Base-by-base conservation (phyloP, 768 basidiomycete genomes). In the Lepiota brunneoincarnata region DNA sequence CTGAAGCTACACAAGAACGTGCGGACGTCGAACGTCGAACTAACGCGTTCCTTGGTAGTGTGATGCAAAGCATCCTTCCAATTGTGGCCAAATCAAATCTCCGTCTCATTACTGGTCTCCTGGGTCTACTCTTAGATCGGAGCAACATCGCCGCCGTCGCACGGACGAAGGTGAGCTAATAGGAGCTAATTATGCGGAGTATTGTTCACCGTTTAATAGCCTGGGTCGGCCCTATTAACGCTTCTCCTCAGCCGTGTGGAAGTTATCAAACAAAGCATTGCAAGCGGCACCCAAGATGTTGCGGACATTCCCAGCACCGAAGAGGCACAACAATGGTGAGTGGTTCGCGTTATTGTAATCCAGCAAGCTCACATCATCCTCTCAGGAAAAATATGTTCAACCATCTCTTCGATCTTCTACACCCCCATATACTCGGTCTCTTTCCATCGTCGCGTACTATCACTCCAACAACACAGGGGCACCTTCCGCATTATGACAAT, bases 201-300 rank as follows among this genome's bases (percentile, higher is more conserved):
- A 37, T 56, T 60, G 34, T 62, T 53, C 17, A 57, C 40, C 36
- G 45, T 37, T 18, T 40, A 23, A 38, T 34, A 98, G 94, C 93
- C 97, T 51, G 97, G 95, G 34, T 75, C 98, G 23, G 91, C 93
- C 2, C 77, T 98, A 47, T 75, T 98, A 57, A 98, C 94, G 0
- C 76, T 95, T 41, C 87, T 98, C 68, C 75, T 98, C 50, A 93
- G 90, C 59, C 87, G 93, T 21, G 96, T 93, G n/a, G 92, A 94
- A 68, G 82, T 91, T 15, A 86, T 98, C 63, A 93, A 92, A 66
- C 87, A 95, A 62, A 80, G 79, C 2, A 78, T 80, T 57, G 69
- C 70, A 4, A 74, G 72, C 12, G 69, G 76, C n/a, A 66, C 77
- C 0, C 85, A 89, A 24, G 61, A 75, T 40, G 34, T 54, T 21